phyloP scores from a whole-genome alignment of 768 basidiomycete species.

The Tulasnella sp. region DNA sequence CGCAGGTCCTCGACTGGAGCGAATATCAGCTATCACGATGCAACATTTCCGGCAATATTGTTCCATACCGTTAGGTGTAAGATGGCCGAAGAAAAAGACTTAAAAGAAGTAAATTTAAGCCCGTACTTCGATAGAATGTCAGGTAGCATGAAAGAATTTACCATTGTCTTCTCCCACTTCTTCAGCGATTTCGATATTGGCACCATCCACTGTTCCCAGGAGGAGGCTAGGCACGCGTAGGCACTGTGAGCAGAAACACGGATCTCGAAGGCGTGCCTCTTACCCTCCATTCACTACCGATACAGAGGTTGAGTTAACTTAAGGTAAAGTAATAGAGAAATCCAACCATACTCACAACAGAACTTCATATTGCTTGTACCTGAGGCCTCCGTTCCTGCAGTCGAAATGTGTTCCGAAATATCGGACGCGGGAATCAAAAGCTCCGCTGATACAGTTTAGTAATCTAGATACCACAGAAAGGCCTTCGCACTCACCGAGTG shows the following conservation, averaged over 20 bases:
- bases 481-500: conserved; percentile 2
- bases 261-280: background rate
- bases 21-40: conserved; percentile 43
- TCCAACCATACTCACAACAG: background rate
- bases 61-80: conserved; percentile 59
- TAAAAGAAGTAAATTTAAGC: background rate
- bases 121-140: too few relatives aligned
- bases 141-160: conserved; percentile 63
- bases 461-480: background rate
- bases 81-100: conserved; percentile 75
- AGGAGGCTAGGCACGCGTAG: conserved; percentile 25
- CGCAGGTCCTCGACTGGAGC: conserved; percentile 80
- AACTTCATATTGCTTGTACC: conserved; percentile 61
- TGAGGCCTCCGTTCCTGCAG: conserved; percentile 84
- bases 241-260: too few relatives aligned
- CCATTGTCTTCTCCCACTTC: conserved; percentile 83
- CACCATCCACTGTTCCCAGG: conserved; percentile 64
- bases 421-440: conserved; percentile 88
- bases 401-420: conserved; percentile 94
- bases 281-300: conserved; percentile 66
- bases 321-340: background rate
- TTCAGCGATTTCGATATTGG: conserved; percentile 95
- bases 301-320: conserved; percentile 58
- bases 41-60: too few relatives aligned
- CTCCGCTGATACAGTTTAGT: conserved; percentile 55